Base-by-base conservation (phyloP, 768 basidiomycete species). In the Agrocybe pediades region DNA sequence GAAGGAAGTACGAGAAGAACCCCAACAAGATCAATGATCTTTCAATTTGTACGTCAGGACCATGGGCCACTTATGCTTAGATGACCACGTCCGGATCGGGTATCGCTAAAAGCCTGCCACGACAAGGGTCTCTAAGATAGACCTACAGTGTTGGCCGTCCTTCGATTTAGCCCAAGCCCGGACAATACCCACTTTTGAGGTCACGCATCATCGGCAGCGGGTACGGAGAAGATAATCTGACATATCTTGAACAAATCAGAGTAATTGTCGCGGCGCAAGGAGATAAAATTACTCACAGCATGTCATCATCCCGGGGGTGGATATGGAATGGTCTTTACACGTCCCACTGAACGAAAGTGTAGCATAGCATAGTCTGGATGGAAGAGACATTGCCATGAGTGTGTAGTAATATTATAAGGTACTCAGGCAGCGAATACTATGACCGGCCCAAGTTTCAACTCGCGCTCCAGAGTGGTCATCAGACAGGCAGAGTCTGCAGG, bases 241-340 rank as follows among this genome's bases (percentile, higher is more conserved):
- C 39, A 45, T 39, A 29, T 45, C 36, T 44, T 16, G 41, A 20
- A 51, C 26, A 25, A 20, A 33, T 51, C 29, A 39, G 47, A 40
- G 33, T 41, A 36, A 33, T 33, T 24, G 17, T 46, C 27, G 44
- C 39, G 6, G 20, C 49, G 3, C 20, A 47, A 51, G 49, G 49
- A 50, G 54, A 49, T 55, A 55, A 24, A 25, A 16, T 33, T 51
- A 46, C 55, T 41, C 53, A 54, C 46, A 33, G 43, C 30, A 51
- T 40, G 45, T 56, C 49, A 49, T 56, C 36, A 33, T 42, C n/a
- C 11, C n/a, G n/a, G n/a, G n/a, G n/a, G n/a, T 36, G 4, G 11
- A 36, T 15, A 6, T 6, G 3, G 13, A 36, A 36, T n/a, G 33
- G 33, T 36, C 11, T n/a, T 15, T 5, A 5, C 33, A 11, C 33